A percentile compares a stretch with the other conserved stretches of the same genome.
Evolutionary conservation across 2,329 filamentous ascomycete species (phyloP).

Genomic region (Talaromyces sp.): DNA sequence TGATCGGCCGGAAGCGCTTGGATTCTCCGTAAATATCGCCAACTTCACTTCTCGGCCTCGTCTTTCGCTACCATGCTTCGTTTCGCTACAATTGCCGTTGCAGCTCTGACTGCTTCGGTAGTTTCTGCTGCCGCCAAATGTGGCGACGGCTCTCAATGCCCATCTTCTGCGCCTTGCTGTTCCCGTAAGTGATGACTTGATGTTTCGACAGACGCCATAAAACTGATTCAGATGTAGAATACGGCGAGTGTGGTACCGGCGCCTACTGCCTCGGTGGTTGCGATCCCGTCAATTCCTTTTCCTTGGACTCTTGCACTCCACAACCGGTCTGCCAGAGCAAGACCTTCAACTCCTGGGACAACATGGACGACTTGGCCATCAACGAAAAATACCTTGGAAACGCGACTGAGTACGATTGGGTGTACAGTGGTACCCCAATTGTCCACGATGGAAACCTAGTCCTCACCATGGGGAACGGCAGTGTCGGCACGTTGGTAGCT

Average conservation of each 20-base stretch:
- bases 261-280: constrained; percentile 95
- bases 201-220: not conserved
- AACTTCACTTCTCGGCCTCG: not conserved
- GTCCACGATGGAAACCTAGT: constrained; percentile 60
- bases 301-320: constrained; percentile 78
- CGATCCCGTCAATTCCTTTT: constrained; percentile 78
- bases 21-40: not conserved
- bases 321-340: constrained; percentile 73
- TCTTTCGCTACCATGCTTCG: constrained; percentile 30
- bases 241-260: constrained; percentile 86
- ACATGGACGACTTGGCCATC: constrained; percentile 62
- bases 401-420: constrained; percentile 74
- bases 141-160: constrained; percentile 56
- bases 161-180: constrained; percentile 68
- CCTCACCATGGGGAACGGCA: constrained; percentile 82
- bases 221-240: constrained; percentile 53
- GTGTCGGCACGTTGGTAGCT: constrained; percentile 80
- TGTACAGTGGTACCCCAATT: constrained; percentile 72
- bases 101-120: constrained; percentile 29
- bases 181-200: constrained; percentile 57
- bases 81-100: constrained; percentile 30
- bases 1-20: not conserved
- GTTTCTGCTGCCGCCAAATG: constrained; percentile 25
- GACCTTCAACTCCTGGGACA: constrained; percentile 64
- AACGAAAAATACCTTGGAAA: constrained; percentile 86